Base-by-base conservation (phyloP, 1,284 basidiomycete genomes). In the Cystobasidium slooffiae region DNA sequence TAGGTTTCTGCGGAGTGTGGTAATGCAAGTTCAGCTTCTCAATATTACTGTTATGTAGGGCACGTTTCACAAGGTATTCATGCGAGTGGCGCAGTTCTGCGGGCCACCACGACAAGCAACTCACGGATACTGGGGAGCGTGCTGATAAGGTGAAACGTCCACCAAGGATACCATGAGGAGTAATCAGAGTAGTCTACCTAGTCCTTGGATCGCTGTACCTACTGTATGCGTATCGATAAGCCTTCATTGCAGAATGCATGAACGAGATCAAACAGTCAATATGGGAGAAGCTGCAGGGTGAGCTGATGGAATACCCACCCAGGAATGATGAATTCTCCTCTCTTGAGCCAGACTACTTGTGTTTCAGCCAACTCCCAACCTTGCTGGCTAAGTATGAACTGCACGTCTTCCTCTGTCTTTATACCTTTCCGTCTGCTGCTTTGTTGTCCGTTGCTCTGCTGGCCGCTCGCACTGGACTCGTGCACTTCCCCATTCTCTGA, bases 51-150 rank as follows among this genome's bases (percentile, higher is more conserved):
- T 6, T 51, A 51, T 6, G 47, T 20, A 16, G 20, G 43, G 61
- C 61, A 46, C 43, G 61, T 63, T 63, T 43, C 20, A 44, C 61
- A 8, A 31, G 31, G 31, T 31, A 31, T 31, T 31, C 31, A n/a
- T 63, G 14, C 44, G 20, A n/a, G 61, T 47, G 61, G 46, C 61
- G 61, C 31, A 31, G 31, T 24, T 20, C 61, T 31, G 6, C 10
- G 9, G 14, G 41, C 20, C 20, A 51, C 22, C 20, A 39, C n/a
- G 16, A 52, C 37, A 37, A 52, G 39, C 39, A 91, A 91, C 86
- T 81, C 94, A 97, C 22, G 93, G 91, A 77, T 91, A 87, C 81
- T 94, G 93, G 16, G 91, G 90, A 14, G 91, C 93, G 84, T 95
- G 93, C 91, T 93, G 66, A 20, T 76, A 44, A 59, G 4, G 67